Evolutionary conservation across 257 asterid genomes (phyloP).

Genomic region (Craterostigma plantagineum): DNA sequence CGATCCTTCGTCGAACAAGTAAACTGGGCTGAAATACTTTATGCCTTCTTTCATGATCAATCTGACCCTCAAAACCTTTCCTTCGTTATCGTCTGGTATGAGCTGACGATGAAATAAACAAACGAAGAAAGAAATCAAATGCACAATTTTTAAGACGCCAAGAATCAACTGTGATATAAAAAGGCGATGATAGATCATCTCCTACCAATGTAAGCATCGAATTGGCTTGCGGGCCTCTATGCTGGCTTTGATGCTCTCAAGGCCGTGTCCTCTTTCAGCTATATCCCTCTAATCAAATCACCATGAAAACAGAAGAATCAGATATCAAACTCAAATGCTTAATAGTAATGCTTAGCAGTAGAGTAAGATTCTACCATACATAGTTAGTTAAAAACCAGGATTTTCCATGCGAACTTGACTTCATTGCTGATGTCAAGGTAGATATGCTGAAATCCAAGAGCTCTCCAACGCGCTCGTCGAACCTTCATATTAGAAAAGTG

Average conservation of each 20-base stretch:
- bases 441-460: conserved; percentile 92
- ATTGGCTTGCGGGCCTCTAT: conserved; percentile 91
- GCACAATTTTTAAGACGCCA: too few relatives aligned
- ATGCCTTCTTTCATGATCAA: conserved; percentile 89
- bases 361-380: too few relatives aligned
- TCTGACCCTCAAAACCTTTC: conserved; percentile 80
- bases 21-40: conserved; percentile 59
- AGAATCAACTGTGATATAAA: too few relatives aligned
- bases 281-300: conserved; percentile 56
- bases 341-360: too few relatives aligned
- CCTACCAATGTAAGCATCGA: conserved; percentile 76
- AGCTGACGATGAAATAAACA: conserved; percentile 25
- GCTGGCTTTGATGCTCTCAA: conserved; percentile 94
- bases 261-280: conserved; percentile 99
- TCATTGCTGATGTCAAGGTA: conserved; percentile 93
- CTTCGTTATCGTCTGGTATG: conserved; percentile 87
- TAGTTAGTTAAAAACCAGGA: conserved; percentile 25
- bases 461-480: conserved; percentile 80
- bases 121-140: too few relatives aligned
- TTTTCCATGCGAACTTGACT: conserved; percentile 95
- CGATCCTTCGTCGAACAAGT: conserved; percentile 95
- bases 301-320: too few relatives aligned
- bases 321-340: too few relatives aligned
- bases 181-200: not conserved
- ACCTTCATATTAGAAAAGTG: conserved; percentile 25